Evolutionary conservation across 768 basidiomycete genomes (phyloP), one percentile per base, ranked within the genome.

Genomic region (Mycena maculata): DNA sequence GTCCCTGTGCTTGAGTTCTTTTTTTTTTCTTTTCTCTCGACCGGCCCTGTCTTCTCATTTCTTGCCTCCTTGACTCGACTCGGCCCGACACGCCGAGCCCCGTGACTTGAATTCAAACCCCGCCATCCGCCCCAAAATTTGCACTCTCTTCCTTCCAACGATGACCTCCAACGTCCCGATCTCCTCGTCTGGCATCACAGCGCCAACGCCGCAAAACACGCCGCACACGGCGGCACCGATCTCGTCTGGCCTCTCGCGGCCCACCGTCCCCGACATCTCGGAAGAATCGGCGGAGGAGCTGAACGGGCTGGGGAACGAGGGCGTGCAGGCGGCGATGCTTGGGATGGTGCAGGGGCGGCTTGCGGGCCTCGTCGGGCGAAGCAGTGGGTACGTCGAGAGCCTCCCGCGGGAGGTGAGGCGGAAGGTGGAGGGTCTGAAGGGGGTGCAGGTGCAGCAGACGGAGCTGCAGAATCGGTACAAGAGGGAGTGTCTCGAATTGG

Each of bases 181-280:
- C 77, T 79, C 83, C 4, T n/a, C 56, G 22, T 31, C 41, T 16
- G 45, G 45, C 79, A 81, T 90, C 27, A 90, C 92, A 4, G 95
- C 95, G n/a, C 95, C 95, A 10, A 98, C 95, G 18, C 95, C 95
- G 25, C 92, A 94, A 83, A 97, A 98, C 81, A 97, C 96, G 4
- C 96, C 95, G 13, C 81, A 95, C 67, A 89, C 83, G 59, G 88
- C 92, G 71, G 92, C 93, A 15, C 94, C 94, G 60, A 91, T 97
- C 79, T 85, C 90, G 1, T 66, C 81, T 8, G 92, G 91, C 61
- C 85, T 96, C 66, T 95, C 94, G 49, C 89, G 93, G 73, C 96
- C 96, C 11, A 91, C 92, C 2, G 92, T 94, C 56, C 94, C 94
- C 69, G 93, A 93, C 80, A 95, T 95, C 80, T 81, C 89, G 42